Percentiles rank a stretch among this genome's conserved stretches.
Evolutionary conservation across 2,329 filamentous ascomycete genomes (phyloP).

Genomic region (Pseudogymnoascus sp.): DNA sequence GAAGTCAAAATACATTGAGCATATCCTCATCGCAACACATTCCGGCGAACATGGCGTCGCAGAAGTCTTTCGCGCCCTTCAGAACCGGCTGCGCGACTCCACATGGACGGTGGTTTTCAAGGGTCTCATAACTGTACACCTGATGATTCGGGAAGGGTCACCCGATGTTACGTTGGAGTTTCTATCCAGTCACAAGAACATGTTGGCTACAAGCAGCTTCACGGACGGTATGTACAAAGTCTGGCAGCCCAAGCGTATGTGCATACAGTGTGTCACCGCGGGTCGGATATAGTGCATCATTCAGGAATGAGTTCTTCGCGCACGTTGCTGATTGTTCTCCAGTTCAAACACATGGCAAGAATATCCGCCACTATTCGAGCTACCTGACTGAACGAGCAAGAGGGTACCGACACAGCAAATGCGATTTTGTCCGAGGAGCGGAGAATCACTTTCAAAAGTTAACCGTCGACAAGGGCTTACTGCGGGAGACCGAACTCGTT

Average conservation of each 20-base stretch:
- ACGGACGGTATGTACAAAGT: constrained; percentile 59
- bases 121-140: constrained; percentile 84
- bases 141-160: constrained; percentile 95
- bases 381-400: constrained; percentile 78
- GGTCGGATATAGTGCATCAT: not conserved
- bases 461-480: constrained; percentile 80
- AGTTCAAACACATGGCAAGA: constrained; percentile 92
- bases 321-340: constrained; percentile 13
- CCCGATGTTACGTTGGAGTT: constrained; percentile 81
- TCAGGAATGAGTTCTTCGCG: not conserved
- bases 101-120: constrained; percentile 99
- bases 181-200: constrained; percentile 70
- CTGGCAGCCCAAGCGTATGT: not conserved
- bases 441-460: constrained; percentile 78
- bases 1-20: constrained; percentile 98
- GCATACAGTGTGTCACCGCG: constrained; percentile 17
- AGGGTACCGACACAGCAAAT: constrained; percentile 74
- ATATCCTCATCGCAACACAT: constrained; percentile 91
- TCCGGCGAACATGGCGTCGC: constrained; percentile 89
- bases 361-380: constrained; percentile 83
- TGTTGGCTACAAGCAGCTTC: constrained; percentile 81
- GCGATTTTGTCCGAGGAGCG: constrained; percentile 80
- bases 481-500: constrained; percentile 85
- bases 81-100: constrained; percentile 81
- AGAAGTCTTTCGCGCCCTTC: constrained; percentile 88